phyloP scores from a whole-genome alignment of 345 rosid genomes.

The Citrus trifoliata region DNA sequence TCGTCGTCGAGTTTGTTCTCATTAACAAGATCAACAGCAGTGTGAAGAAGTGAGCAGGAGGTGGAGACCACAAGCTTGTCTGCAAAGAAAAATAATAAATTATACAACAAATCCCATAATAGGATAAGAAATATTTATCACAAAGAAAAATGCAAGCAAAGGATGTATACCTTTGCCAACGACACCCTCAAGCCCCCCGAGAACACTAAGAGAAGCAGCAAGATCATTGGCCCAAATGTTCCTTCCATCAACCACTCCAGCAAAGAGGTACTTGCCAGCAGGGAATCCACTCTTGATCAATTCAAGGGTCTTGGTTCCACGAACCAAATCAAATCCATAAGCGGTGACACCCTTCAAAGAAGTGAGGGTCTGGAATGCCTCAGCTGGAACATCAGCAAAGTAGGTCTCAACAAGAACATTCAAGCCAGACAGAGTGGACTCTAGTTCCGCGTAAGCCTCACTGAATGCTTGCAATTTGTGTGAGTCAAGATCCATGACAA shows the following conservation, averaged over 20 bases:
- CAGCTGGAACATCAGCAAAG: slow-evolving; percentile 89
- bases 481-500: slow-evolving; percentile 86
- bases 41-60: slow-evolving; percentile 95
- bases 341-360: slow-evolving; percentile 86
- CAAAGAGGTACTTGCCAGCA: slow-evolving; percentile 74
- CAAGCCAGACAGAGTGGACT: slow-evolving; percentile 75
- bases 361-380: slow-evolving; percentile 73
- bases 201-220: slow-evolving; percentile 63
- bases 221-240: slow-evolving; percentile 99
- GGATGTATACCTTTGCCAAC: slow-evolving; percentile 74
- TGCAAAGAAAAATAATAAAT: slow-evolving; percentile 21
- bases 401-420: slow-evolving; percentile 87
- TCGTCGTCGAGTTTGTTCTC: slow-evolving; percentile 85
- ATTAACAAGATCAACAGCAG: slow-evolving; percentile 88
- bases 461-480: slow-evolving; percentile 78
- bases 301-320: slow-evolving; percentile 80
- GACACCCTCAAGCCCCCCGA: slow-evolving; percentile 59
- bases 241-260: slow-evolving; percentile 98
- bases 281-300: slow-evolving; percentile 84
- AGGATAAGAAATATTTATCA: background rate
- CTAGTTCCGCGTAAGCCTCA: slow-evolving; percentile 73
- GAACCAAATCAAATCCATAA: slow-evolving; percentile 83
- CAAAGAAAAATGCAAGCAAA: slow-evolving; percentile 3
- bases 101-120: background rate
- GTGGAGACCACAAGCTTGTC: slow-evolving; percentile 95